Conservation (phyloP, 225 moss, liverwort and hornwort species). For the Pseudisothecium myosuroides region DNA sequence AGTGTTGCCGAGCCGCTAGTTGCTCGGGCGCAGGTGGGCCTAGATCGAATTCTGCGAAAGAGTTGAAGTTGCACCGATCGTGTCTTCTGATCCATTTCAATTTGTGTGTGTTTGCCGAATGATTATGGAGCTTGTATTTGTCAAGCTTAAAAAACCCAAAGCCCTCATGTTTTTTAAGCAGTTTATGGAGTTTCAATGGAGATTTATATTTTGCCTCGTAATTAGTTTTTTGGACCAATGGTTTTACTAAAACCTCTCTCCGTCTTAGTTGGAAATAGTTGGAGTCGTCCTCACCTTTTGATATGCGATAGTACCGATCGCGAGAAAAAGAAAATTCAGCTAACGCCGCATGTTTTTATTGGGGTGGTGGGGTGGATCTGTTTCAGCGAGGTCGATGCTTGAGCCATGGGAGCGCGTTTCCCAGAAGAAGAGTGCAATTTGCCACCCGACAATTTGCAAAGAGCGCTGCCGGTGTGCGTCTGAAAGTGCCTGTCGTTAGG, state of each 20-base stretch:
- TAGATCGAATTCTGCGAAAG: background rate
- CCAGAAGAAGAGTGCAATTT: conserved; percentile 16
- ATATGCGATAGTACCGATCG: background rate
- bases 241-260: no score
- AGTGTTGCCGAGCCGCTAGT: background rate
- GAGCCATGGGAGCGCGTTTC: background rate
- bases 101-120: background rate
- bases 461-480: background rate
- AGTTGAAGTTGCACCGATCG: background rate
- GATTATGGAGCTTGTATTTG: background rate
- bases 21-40: conserved; percentile 11
- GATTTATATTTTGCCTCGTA: background rate
- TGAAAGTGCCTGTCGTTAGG: conserved; percentile 1
- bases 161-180: no score
- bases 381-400: conserved; percentile 2
- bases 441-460: background rate
- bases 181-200: background rate
- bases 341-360: background rate
- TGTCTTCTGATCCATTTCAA: background rate
- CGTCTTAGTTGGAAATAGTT: background rate
- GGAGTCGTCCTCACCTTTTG: background rate
- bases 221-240: no score
- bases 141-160: background rate
- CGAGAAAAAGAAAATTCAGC: background rate
- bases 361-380: background rate